Percentiles rank a stretch among this genome's conserved stretches.
Conservation (phyloP, 495 filamentous ascomycete species). For the Penicillium daleae region DNA sequence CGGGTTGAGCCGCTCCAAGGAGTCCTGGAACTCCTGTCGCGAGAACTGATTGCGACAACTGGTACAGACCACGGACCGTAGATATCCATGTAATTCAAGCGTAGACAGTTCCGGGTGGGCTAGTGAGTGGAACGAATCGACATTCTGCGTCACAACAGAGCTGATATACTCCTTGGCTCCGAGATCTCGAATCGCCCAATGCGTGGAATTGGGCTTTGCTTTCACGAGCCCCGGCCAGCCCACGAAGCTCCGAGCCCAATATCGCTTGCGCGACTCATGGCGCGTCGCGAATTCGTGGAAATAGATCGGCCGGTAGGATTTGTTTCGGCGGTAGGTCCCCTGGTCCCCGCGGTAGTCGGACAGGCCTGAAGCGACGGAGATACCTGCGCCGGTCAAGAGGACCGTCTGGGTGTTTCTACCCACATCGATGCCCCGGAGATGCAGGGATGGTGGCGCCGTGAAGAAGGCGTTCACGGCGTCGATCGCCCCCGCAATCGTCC, state of each 20-base stretch:
- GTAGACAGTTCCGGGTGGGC: slow-evolving; percentile 77
- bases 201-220: slow-evolving; percentile 78
- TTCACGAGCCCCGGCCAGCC: slow-evolving; percentile 83
- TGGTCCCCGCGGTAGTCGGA: slow-evolving; percentile 90
- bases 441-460: slow-evolving; percentile 53
- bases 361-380: slow-evolving; percentile 90
- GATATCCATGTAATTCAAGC: slow-evolving; percentile 87
- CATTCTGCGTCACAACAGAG: slow-evolving; percentile 90
- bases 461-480: slow-evolving; percentile 78
- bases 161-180: slow-evolving; percentile 71
- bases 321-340: slow-evolving; percentile 91
- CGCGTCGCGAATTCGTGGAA: slow-evolving; percentile 81
- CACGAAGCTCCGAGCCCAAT: slow-evolving; percentile 94
- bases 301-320: slow-evolving; percentile 88
- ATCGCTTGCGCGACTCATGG: slow-evolving; percentile 89
- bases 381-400: slow-evolving; percentile 89
- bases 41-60: slow-evolving; percentile 70
- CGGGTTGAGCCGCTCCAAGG: slow-evolving; percentile 80
- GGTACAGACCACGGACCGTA: slow-evolving; percentile 80
- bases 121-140: slow-evolving; percentile 86
- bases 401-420: slow-evolving; percentile 59
- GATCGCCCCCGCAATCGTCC: slow-evolving; percentile 71
- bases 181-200: slow-evolving; percentile 73
- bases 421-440: slow-evolving; percentile 52
- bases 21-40: slow-evolving; percentile 72